A percentile compares a stretch with the other conserved stretches of the same genome.
These are phyloP conservation scores for Purpureocillium lavendulum DNA, from an alignment of 2,329 filamentous ascomycete species.

Conservation along the genomic window DNA sequence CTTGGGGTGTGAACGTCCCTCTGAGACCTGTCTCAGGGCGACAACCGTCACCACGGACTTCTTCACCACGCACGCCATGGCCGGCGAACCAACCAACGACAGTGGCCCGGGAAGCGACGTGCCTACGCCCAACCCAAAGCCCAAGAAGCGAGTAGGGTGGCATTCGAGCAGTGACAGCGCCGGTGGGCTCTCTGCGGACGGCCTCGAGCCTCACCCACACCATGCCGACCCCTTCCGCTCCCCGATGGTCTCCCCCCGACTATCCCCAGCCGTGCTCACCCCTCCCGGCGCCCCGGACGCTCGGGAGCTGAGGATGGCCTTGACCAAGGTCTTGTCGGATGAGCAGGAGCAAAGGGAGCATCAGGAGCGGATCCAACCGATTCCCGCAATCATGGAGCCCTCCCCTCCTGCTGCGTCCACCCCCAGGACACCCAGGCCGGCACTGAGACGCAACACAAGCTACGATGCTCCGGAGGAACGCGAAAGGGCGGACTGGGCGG, in stretches of 20 bases:
- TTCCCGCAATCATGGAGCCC: neutral
- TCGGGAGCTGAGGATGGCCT: constrained; percentile 25
- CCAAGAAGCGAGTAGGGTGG: constrained; percentile 33
- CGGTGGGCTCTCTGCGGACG: constrained; percentile 1
- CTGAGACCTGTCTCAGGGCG: constrained; percentile 15
- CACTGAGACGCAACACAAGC: constrained; percentile 33
- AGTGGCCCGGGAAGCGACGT: constrained; percentile 18
- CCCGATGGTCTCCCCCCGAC: constrained; percentile 2
- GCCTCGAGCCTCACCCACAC: constrained; percentile 6
- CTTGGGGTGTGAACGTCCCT: constrained; percentile 1
- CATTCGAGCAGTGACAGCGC: constrained; percentile 17
- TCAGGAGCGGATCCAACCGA: constrained; percentile 6
- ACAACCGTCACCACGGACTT: constrained; percentile 9
- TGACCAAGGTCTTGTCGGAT: constrained; percentile 28
- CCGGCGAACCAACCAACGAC: constrained; percentile 15
- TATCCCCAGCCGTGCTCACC: constrained; percentile 11
- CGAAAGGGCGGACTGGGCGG: constrained; percentile 29
- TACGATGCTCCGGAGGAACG: constrained; percentile 31
- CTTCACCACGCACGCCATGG: constrained; percentile 10
- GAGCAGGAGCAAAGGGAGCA: constrained; percentile 15
- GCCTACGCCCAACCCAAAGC: constrained; percentile 22
- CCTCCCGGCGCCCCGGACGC: constrained; percentile 28
- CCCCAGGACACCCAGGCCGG: constrained; percentile 23
- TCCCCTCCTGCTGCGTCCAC: constrained; percentile 2
- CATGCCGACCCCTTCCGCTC: constrained; percentile 2